phyloP scores from a whole-genome alignment of 805 yeast genomes.

The Saturnispora sanitii region DNA sequence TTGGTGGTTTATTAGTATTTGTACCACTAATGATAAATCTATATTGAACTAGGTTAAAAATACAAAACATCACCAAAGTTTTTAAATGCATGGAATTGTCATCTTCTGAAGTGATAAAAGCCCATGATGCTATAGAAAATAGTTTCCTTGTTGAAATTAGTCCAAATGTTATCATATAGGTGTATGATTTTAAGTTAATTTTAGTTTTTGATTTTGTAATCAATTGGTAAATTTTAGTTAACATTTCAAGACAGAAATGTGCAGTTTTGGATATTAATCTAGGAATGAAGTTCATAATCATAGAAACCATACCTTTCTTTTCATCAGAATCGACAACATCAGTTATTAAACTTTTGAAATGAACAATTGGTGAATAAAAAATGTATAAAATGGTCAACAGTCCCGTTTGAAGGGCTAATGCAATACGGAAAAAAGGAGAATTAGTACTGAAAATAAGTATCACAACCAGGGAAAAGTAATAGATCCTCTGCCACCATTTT shows the following conservation, averaged over 20 bases:
- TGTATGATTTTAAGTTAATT: constrained; percentile 5
- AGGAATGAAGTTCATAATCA: constrained; percentile 18
- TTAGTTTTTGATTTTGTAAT: not conserved
- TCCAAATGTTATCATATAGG: constrained; percentile 18
- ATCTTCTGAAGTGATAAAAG: constrained; percentile 23
- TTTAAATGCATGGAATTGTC: constrained; percentile 22
- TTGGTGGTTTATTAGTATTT: not conserved
- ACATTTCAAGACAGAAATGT: constrained; percentile 9
- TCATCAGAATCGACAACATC: not conserved
- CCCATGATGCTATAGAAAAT: constrained; percentile 21
- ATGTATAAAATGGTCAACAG: constrained; percentile 14
- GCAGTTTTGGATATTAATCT: constrained; percentile 18
- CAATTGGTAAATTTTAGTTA: constrained; percentile 4
- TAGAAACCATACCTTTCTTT: constrained; percentile 15
- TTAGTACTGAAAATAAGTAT: constrained; percentile 16
- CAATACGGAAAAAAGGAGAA: constrained; percentile 22
- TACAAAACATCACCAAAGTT: constrained; percentile 20
- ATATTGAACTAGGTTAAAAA: constrained; percentile 20
- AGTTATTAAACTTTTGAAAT: constrained; percentile 13
- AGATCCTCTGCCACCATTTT: constrained; percentile 12
- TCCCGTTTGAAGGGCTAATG: constrained; percentile 23
- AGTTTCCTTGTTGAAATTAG: constrained; percentile 22
- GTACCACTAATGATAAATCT: constrained; percentile 19
- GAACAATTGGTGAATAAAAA: constrained; percentile 19
- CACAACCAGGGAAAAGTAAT: constrained; percentile 10